Conservation (phyloP, 768 basidiomycete genomes). For the Leccinum barrowsii region DNA sequence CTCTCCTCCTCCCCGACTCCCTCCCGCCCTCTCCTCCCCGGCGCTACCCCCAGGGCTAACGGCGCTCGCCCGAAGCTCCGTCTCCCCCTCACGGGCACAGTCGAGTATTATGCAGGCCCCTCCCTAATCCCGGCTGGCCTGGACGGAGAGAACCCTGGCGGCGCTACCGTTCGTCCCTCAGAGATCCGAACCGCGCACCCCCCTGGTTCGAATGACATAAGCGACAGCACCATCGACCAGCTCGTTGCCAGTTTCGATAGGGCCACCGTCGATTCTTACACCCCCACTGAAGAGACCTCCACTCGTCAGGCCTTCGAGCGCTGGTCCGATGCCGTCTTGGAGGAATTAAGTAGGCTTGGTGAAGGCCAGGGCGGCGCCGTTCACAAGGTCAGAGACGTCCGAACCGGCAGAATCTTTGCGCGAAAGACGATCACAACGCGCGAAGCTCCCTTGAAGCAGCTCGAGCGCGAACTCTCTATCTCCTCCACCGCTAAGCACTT, state of each 20-base stretch:
- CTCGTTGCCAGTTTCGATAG: conserved; percentile 31
- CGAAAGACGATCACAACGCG: conserved; percentile 92
- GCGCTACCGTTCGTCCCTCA: conserved; percentile 42
- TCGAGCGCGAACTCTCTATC: conserved; percentile 88
- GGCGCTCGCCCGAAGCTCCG: conserved; percentile 33
- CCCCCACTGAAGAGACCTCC: conserved; percentile 35
- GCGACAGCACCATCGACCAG: conserved; percentile 36
- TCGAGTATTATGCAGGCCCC: conserved; percentile 31
- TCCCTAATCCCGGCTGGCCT: conserved; percentile 33
- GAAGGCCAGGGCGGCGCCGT: conserved; percentile 97
- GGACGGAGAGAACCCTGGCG: conserved; percentile 35
- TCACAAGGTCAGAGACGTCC: conserved; percentile 85
- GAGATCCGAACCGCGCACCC: conserved; percentile 33
- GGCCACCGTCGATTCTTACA: conserved; percentile 31
- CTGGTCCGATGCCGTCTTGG: conserved; percentile 71
- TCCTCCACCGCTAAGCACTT: conserved; percentile 78
- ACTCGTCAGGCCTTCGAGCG: conserved; percentile 28
- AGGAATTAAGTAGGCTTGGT: conserved; percentile 76
- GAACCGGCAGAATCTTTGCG: conserved; percentile 79
- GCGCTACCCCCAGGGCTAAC: conserved; percentile 26
- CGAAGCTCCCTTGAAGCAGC: conserved; percentile 88
- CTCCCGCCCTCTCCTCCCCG: conserved; percentile 31
- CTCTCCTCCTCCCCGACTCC: conserved; percentile 31
- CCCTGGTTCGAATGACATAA: conserved; percentile 22
- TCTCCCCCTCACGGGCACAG: conserved; percentile 30